Conservation (phyloP, 495 filamentous ascomycete genomes). For the Delitschia confertaspora region DNA sequence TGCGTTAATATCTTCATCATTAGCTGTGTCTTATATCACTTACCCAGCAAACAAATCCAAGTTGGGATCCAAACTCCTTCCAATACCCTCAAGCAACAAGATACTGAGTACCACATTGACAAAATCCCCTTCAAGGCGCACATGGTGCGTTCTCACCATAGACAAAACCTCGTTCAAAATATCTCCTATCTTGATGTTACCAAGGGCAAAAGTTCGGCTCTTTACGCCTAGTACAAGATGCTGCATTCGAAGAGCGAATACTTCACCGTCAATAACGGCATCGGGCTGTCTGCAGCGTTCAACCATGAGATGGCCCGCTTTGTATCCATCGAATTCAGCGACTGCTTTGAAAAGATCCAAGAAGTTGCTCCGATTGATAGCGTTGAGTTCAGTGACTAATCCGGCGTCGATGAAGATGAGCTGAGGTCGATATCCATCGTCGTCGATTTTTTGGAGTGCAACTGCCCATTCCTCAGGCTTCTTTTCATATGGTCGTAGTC, state of each 20-base stretch:
- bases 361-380: slow-evolving; percentile 79
- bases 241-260: slow-evolving; percentile 94
- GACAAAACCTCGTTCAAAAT: slow-evolving; percentile 78
- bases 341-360: slow-evolving; percentile 92
- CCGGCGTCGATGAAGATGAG: slow-evolving; percentile 97
- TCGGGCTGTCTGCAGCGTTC: slow-evolving; percentile 87
- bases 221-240: slow-evolving; percentile 87
- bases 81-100: slow-evolving; percentile 88
- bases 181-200: slow-evolving; percentile 94
- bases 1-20: too few relatives aligned
- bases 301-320: slow-evolving; percentile 91
- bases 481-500: slow-evolving; percentile 62
- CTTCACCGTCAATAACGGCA: slow-evolving; percentile 74
- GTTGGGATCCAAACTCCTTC: slow-evolving; percentile 73
- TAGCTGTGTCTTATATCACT: slow-evolving; percentile 22
- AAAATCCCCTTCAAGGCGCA: slow-evolving; percentile 93
- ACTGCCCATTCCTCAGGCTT: slow-evolving; percentile 58
- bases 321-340: slow-evolving; percentile 95
- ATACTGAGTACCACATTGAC: slow-evolving; percentile 97
- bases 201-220: slow-evolving; percentile 78
- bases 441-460: slow-evolving; percentile 69
- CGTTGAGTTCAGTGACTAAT: slow-evolving; percentile 88
- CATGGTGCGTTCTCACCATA: slow-evolving; percentile 92
- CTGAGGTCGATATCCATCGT: slow-evolving; percentile 86
- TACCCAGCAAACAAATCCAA: slow-evolving; percentile 80